Evolutionary conservation across 2,329 filamentous ascomycete species (phyloP).

Genomic region (Purpureocillium takamizusanense): DNA sequence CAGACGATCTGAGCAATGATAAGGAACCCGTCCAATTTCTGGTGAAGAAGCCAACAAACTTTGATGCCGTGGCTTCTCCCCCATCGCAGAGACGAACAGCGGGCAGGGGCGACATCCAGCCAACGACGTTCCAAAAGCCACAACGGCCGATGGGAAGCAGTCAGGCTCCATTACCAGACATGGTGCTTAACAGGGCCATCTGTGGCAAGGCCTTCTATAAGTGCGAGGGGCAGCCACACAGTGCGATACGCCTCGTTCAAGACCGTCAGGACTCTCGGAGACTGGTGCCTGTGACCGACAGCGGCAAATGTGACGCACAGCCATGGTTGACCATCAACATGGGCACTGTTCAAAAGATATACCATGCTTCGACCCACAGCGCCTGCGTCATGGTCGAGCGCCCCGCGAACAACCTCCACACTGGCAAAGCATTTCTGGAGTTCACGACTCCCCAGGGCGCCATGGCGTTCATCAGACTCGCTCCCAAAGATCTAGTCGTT

Average conservation of each 20-base stretch:
- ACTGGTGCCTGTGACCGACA: conserved; percentile 2
- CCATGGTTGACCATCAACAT: conserved; percentile 7
- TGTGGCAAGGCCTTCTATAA: conserved; percentile 10
- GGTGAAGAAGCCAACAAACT: conserved; percentile 8
- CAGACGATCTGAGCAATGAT: conserved; percentile 18
- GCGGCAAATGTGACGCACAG: background rate
- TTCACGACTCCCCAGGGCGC: conserved; percentile 4
- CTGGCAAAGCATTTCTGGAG: conserved; percentile 11
- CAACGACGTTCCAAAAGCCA: conserved; percentile 9
- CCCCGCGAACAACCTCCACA: conserved; percentile 4
- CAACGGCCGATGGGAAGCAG: background rate
- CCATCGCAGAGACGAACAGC: background rate
- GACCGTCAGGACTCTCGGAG: background rate
- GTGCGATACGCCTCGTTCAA: conserved; percentile 3
- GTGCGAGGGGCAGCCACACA: background rate
- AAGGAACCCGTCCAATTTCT: background rate
- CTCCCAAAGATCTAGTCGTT: no score
- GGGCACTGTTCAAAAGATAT: conserved; percentile 2
- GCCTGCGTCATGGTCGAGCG: conserved; percentile 13
- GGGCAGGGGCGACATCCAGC: conserved; percentile 17
- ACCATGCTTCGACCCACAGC: conserved; percentile 9
- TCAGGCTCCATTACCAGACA: background rate
- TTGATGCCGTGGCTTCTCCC: conserved; percentile 3
- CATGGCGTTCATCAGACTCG: no score
- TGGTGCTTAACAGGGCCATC: conserved; percentile 14